Evolutionary conservation across 129 eudicot genomes (phyloP), one percentile per base, ranked within the genome.

Genomic region (Kitagawia praeruptora): DNA sequence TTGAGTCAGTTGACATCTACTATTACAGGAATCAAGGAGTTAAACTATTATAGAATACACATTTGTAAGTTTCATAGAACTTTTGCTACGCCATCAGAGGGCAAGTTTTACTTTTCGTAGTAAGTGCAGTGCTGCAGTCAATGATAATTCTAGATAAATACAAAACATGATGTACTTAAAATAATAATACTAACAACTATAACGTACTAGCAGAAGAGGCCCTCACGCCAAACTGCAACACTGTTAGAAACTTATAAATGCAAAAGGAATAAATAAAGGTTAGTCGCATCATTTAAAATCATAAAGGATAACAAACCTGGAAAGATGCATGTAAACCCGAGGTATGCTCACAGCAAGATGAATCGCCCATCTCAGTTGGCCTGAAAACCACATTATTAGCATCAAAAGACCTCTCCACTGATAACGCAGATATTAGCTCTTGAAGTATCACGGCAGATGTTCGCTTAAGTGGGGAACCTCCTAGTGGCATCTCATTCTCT

Each of bases 371-470:
- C 67, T 38, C 70, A 75, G 78, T 76, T 75, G 80, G 69, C 42
- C 74, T 64, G 75, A 54, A 53, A 34, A 61, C 78, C 75, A 80
- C 75, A 51, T 82, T 45, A 41, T 86, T 82, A 21, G 70, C 84
- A 86, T 79, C 77, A 78, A 81, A 66, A 37, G 81, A 90, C 75
- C 78, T 86, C 76, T 90, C 97, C 14, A 79, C 73, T 23, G 85
- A 88, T 74, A 96, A 86, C 76, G 97, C 95, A 80, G 85, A 86
- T 82, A 96, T 84, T 76, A 96, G 85, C 86, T 96, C 98, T 84
- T 96, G 92, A 45, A 96, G 93, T 81, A 88, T 89, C 40, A 76
- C 71, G 44, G 95, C 84, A n/a, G 97, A 83, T 77, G 88, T 86
- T 81, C 84, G 87, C 75, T 81, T 88, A 21, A 86, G 84, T 70